phyloP scores from a whole-genome alignment of 208 protist species.

The Herpetomonas samuelpessoai region DNA sequence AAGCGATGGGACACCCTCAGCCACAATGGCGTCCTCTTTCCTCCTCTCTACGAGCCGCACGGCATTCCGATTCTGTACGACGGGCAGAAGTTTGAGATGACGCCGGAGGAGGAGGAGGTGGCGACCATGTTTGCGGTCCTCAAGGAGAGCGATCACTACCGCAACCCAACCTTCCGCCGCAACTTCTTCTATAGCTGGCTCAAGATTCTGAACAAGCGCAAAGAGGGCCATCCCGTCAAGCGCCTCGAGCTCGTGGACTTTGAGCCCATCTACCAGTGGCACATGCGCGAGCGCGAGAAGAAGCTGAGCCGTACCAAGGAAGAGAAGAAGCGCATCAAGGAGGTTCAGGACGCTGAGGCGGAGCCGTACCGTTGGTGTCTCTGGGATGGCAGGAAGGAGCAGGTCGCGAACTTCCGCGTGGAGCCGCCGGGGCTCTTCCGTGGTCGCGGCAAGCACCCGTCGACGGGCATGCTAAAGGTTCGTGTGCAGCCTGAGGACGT shows the following conservation, averaged over 20 bases:
- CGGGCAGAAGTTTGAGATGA: slow-evolving; percentile 90
- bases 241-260: slow-evolving; percentile 97
- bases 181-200: slow-evolving; percentile 98
- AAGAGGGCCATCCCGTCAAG: slow-evolving; percentile 82
- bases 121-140: slow-evolving; percentile 97
- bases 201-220: slow-evolving; percentile 83
- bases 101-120: slow-evolving; percentile 96
- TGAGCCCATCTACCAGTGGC: slow-evolving; percentile 92
- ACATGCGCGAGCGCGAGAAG: slow-evolving; percentile 87
- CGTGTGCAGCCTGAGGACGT: slow-evolving; percentile 97
- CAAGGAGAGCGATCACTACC: slow-evolving; percentile 94
- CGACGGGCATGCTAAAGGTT: slow-evolving; percentile 94
- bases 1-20: slow-evolving; percentile 94
- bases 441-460: slow-evolving; percentile 97
- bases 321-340: slow-evolving; percentile 92
- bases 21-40: slow-evolving; percentile 98
- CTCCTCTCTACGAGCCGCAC: slow-evolving; percentile 96
- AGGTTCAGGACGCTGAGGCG: slow-evolving; percentile 79
- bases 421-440: slow-evolving; percentile 99
- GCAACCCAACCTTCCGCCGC: slow-evolving; percentile 93
- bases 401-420: slow-evolving; percentile 97
- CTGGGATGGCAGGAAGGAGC: slow-evolving; percentile 93
- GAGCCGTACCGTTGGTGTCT: slow-evolving; percentile 91
- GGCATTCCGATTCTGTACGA: slow-evolving; percentile 96
- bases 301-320: slow-evolving; percentile 84